Base-by-base conservation (phyloP, 768 basidiomycete genomes). In the Mycena albidolilacea region DNA sequence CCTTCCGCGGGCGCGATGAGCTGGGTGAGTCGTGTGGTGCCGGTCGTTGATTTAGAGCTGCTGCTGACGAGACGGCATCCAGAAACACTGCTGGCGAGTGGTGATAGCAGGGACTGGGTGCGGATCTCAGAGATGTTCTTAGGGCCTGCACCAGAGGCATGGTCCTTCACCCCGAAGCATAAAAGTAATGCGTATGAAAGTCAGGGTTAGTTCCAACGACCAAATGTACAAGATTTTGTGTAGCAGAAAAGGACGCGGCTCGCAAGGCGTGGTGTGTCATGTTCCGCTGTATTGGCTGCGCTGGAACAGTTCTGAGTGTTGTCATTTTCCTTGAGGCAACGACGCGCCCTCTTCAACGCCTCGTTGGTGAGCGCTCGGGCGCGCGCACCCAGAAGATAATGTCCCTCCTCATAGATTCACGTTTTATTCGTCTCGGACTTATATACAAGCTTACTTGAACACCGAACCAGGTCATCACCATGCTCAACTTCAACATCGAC, bases 101-200 rank as follows among this genome's bases (percentile, higher is more conserved):
- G 87, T 3, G 89, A 95, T 78, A 92, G 93, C 79, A 84, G 87
- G 48, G 95, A 97, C 79, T 97, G 97, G 97, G 93, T 97, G 52
- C 95, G 91, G 84, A 91, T 99, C 58, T 94, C 94, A 1, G 95
- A 97, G 83, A 97, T 97, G 94, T 98, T 98, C 84, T 84, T 98
- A 35, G 97, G 97, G 0, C 93, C 93, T 69, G 89, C 90, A 1
- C 97, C 95, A 1, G 94, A 94, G 71, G 85, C 89, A 4, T 97
- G 95, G 92, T 83, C 84, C 8, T 99, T 98, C 82, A 91, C 90
- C 15, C 96, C 97, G 2, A 99, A 98, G 82, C 97, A 99, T 83
- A 97, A 95, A 83, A 97, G 95, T 74, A 98, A 98, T 80, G 85
- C 94, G 1, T 87, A 91, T 80, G 92, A 92, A 68, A 88, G 85